These are phyloP conservation scores for Trypanosoma mega DNA, from an alignment of 208 protist genomes.

Conservation along the genomic window DNA sequence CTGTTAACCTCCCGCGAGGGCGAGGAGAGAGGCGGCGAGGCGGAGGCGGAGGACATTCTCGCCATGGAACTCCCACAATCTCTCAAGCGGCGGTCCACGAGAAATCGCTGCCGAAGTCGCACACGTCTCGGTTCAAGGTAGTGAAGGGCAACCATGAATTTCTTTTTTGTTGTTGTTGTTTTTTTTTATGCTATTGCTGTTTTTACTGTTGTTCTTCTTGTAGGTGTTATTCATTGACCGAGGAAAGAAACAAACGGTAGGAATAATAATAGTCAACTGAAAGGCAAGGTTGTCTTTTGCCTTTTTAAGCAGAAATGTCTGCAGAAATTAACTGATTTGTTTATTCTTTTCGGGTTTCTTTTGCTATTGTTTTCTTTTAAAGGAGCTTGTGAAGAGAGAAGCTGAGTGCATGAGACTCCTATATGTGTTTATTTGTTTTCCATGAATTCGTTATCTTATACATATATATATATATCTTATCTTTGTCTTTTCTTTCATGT, in stretches of 20 bases:
- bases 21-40: neutral
- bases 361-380: too few relatives aligned
- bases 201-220: neutral
- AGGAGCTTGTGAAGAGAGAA: too few relatives aligned
- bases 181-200: conserved; percentile 2
- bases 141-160: too few relatives aligned
- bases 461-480: conserved; percentile 5
- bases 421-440: too few relatives aligned
- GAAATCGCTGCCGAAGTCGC: neutral
- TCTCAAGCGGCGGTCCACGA: too few relatives aligned
- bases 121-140: neutral
- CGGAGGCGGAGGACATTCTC: neutral
- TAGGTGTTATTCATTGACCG: neutral
- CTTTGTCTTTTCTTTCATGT: neutral
- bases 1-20: neutral
- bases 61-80: neutral
- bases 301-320: too few relatives aligned
- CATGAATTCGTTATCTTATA: conserved; percentile 9
- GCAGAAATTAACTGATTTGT: too few relatives aligned
- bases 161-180: neutral
- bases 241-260: too few relatives aligned
- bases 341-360: too few relatives aligned
- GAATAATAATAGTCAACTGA: too few relatives aligned
- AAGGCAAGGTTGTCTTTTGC: too few relatives aligned
- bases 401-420: too few relatives aligned